Evolutionary conservation across 176 grass and related monocot genomes (phyloP).

Genomic region (Aegilops bicornis): DNA sequence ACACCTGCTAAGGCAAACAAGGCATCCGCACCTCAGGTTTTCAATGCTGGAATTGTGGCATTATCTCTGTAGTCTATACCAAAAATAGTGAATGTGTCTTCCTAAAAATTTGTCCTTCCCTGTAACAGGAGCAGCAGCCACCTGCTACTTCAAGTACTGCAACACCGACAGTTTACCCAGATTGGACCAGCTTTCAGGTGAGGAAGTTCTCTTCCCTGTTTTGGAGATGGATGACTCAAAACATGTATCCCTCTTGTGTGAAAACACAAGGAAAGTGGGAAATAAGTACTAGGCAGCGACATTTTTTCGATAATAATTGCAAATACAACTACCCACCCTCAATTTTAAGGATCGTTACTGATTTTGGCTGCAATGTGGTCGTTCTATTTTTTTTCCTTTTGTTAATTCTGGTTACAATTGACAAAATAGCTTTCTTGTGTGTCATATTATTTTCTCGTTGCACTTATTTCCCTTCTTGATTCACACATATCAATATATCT

Average conservation of each 20-base stretch:
- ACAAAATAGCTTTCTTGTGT: neutral
- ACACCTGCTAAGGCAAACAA: constrained; percentile 65
- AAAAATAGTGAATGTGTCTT: neutral
- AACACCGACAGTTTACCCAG: constrained; percentile 62
- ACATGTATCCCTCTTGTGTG: neutral
- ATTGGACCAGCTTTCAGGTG: constrained; percentile 94
- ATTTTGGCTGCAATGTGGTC: neutral
- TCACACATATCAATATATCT: neutral
- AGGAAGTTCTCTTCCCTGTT: constrained; percentile 22
- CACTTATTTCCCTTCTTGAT: neutral
- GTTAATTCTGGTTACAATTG: neutral
- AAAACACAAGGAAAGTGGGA: neutral
- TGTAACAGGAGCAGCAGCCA: constrained; percentile 78
- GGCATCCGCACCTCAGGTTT: constrained; percentile 65
- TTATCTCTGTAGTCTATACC: neutral
- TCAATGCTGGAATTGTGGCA: constrained; percentile 5
- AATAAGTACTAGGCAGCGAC: neutral
- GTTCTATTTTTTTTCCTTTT: neutral
- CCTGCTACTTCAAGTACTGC: constrained; percentile 45
- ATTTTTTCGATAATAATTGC: neutral
- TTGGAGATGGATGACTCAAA: neutral
- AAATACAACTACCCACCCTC: neutral
- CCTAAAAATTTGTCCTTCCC: constrained; percentile 6
- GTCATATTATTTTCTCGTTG: neutral
- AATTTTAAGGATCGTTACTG: neutral